phyloP scores from a whole-genome alignment of 768 basidiomycete species.

The Suillus plorans region DNA sequence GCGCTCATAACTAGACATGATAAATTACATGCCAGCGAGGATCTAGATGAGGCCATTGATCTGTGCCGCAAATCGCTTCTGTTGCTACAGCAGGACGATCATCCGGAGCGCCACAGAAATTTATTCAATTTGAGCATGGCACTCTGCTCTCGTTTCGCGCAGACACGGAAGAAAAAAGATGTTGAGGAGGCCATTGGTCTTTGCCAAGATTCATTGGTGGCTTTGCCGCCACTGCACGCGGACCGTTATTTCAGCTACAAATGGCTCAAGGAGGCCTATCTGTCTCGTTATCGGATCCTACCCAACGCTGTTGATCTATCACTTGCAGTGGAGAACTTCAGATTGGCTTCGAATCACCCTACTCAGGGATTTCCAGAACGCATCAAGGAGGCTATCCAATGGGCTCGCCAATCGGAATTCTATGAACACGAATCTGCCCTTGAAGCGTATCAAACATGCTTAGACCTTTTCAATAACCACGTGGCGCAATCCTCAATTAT shows the following conservation, averaged over 20 bases:
- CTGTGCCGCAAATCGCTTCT: background rate
- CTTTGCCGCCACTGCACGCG: background rate
- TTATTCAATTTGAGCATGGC: background rate
- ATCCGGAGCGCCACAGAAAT: background rate
- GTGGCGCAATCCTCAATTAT: background rate
- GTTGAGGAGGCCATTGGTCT: background rate
- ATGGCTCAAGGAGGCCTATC: background rate
- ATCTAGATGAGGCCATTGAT: background rate
- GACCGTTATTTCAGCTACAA: background rate
- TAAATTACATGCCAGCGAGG: background rate
- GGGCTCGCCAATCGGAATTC: slow-evolving; percentile 4
- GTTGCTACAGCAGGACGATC: background rate
- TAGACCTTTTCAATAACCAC: slow-evolving; percentile 5
- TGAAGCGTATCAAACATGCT: slow-evolving; percentile 3
- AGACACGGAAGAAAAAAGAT: background rate
- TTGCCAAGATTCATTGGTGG: background rate
- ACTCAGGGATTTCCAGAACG: background rate
- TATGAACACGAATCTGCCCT: slow-evolving; percentile 5
- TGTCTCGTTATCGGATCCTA: background rate
- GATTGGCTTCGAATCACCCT: background rate
- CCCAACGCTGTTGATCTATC: background rate
- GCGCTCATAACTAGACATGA: slow-evolving; percentile 2
- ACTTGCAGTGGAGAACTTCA: slow-evolving; percentile 1
- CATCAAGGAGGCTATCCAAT: background rate
- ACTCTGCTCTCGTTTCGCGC: background rate